Percentiles rank a stretch among this genome's conserved stretches.
phyloP scores from a whole-genome alignment of 208 protist species.

The Trypanosoma mega region DNA sequence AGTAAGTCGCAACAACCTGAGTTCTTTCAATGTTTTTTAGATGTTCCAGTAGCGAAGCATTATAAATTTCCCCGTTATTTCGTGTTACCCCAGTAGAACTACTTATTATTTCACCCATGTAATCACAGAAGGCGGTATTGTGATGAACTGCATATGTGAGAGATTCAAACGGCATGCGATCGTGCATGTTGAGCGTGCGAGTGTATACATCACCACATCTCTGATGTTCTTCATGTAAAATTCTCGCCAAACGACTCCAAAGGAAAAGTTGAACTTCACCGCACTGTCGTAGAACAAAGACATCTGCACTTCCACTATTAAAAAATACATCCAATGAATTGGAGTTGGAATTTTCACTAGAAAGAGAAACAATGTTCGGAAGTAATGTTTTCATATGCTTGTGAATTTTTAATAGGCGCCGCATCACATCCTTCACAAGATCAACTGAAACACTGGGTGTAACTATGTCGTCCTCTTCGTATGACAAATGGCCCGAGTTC shows the following conservation, averaged over 20 bases:
- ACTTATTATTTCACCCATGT: conserved; percentile 66
- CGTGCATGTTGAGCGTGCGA: conserved; percentile 74
- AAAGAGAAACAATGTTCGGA: conserved; percentile 6
- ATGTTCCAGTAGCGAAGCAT: conserved; percentile 36
- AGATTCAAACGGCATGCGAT: conserved; percentile 74
- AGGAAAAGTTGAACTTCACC: conserved; percentile 35
- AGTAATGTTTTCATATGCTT: conserved; percentile 25
- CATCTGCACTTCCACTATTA: conserved; percentile 6
- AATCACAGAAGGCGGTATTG: conserved; percentile 79
- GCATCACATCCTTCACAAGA: conserved; percentile 31
- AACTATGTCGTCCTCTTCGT: conserved; percentile 28
- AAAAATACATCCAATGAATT: background rate
- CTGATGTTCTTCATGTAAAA: conserved; percentile 71
- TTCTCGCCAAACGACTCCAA: conserved; percentile 43
- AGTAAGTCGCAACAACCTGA: conserved; percentile 59
- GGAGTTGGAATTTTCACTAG: background rate
- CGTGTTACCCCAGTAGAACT: conserved; percentile 28
- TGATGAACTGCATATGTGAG: conserved; percentile 70
- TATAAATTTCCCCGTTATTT: conserved; percentile 11
- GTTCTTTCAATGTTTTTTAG: conserved; percentile 44
- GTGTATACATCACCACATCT: conserved; percentile 65
- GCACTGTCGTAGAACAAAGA: conserved; percentile 14
- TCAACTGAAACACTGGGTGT: conserved; percentile 22
- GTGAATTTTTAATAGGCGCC: conserved; percentile 26
- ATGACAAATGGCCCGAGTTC: conserved; percentile 11